These are phyloP conservation scores for Oemleria cerasiformis DNA, from an alignment of 306 rosid species.

Conservation along the genomic window DNA sequence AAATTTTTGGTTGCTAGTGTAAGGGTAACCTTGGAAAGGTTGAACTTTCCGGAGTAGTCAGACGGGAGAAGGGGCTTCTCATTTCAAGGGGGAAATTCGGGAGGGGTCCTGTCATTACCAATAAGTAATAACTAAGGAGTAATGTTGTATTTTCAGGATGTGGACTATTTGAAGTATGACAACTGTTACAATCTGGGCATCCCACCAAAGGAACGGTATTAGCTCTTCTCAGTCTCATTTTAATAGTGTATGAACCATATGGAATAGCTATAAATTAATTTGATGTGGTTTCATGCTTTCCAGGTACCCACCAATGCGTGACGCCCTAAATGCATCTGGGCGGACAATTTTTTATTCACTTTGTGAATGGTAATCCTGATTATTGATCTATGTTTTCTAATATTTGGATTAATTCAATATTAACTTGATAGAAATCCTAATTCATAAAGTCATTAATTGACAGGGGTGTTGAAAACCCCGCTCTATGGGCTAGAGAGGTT, in stretches of 20 bases:
- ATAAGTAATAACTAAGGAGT: not conserved
- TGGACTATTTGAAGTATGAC: conserved; percentile 96
- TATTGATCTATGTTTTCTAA: conserved; percentile 18
- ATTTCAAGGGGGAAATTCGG: too few species aligned
- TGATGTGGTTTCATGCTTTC: conserved; percentile 31
- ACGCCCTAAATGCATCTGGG: conserved; percentile 72
- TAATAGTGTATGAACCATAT: conserved; percentile 15
- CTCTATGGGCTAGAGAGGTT: conserved; percentile 85
- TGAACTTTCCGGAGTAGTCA: too few species aligned
- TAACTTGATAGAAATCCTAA: conserved; percentile 19
- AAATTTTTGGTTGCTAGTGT: too few species aligned
- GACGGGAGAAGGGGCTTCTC: too few species aligned
- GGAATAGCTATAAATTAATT: conserved; percentile 28
- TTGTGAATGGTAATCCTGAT: conserved; percentile 72
- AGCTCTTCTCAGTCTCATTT: conserved; percentile 30
- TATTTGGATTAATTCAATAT: conserved; percentile 16
- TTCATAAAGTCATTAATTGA: conserved; percentile 14
- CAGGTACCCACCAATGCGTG: conserved; percentile 98
- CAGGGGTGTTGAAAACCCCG: conserved; percentile 95
- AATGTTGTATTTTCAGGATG: conserved; percentile 44
- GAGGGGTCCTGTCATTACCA: too few species aligned
- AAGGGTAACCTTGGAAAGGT: too few species aligned
- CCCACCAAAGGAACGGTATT: conserved; percentile 67
- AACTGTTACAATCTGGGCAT: conserved; percentile 88
- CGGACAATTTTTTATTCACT: conserved; percentile 71